Percentiles rank a stretch among this genome's conserved stretches.
Evolutionary conservation across 768 basidiomycete species (phyloP).

Genomic region (Gelatoporia subvermispora): DNA sequence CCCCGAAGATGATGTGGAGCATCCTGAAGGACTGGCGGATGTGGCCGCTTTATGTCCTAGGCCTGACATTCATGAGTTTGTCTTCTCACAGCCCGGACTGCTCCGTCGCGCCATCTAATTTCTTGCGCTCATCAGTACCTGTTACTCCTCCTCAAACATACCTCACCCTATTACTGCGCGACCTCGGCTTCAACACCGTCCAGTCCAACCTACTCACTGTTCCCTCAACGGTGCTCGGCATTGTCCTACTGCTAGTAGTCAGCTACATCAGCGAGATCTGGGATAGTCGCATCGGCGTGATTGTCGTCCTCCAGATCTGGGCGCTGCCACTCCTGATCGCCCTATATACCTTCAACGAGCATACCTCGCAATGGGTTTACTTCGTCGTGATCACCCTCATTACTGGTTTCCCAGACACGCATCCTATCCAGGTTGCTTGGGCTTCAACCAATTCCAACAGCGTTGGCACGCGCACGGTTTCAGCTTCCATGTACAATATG

Average conservation of each 20-base stretch:
- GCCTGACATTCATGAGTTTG: constrained; percentile 49
- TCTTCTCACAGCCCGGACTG: not conserved
- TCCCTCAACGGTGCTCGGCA: constrained; percentile 50
- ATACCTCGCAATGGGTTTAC: constrained; percentile 55
- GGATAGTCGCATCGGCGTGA: constrained; percentile 50
- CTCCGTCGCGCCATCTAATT: not conserved
- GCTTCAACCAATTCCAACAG: constrained; percentile 55
- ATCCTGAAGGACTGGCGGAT: constrained; percentile 55
- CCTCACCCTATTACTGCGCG: constrained; percentile 56
- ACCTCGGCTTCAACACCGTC: constrained; percentile 60
- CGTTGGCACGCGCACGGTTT: constrained; percentile 49
- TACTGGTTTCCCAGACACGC: constrained; percentile 41
- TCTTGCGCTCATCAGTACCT: constrained; percentile 37
- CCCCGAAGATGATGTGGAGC: constrained; percentile 41
- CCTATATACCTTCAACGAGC: constrained; percentile 43
- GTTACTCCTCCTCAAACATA: constrained; percentile 56
- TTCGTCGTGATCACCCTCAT: constrained; percentile 51
- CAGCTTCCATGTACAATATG: constrained; percentile 55
- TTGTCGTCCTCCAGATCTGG: constrained; percentile 54
- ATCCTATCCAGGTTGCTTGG: constrained; percentile 42
- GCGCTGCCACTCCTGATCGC: constrained; percentile 57
- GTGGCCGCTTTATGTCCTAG: constrained; percentile 62
- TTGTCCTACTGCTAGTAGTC: constrained; percentile 37
- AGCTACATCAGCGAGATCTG: constrained; percentile 48
- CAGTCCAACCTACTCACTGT: constrained; percentile 59